Base-by-base conservation (phyloP, 257 asterid genomes). In the Fraxinus quadrangulata region DNA sequence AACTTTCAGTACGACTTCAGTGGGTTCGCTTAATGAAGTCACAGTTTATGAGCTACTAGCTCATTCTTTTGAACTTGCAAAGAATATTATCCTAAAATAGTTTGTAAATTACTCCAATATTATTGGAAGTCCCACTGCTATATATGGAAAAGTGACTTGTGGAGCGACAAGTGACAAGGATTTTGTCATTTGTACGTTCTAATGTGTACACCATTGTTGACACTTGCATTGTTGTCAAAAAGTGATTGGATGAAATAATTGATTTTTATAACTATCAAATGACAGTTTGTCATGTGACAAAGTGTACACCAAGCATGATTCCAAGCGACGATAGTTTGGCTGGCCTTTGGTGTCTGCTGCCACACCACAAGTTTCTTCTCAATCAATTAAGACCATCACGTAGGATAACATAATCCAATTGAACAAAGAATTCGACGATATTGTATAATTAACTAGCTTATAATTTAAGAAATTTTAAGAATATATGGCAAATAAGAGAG, bases 141-240 rank as follows among this genome's bases (percentile, higher is more conserved):
- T 30, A 45, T 70, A 74, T 77, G 81, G 61, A 80, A 85, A 81
- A 81, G 77, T 71, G 84, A 79, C 79, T 28, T 61, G 7, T 68
- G 51, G 16, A 39, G 4, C 69, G 21, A 72, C 59, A 67, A 7
- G 66, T 17, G 69, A 54, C 40, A 54, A 26, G 28, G 28, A 26
- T 26, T 26, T 26, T 26, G 28, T 26, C 28, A 26, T 26, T 26
- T 26, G 28, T 26, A 28, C 31, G 2, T 28, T 28, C 31, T 28
- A 28, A 28, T 28, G 31, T 28, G 31, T 28, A 28, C 31, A 28
- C 31, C 31, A 28, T 28, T 28, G 31, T 28, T 28, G 31, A 28
- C 31, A 28, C 31, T 28, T 28, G 31, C 31, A 28, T 1, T 1
- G 31, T 28, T 28, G 31, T 28, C 31, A 28, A 28, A 28, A 28